These are phyloP conservation scores for Ilex paraguariensis DNA, from an alignment of 305 asterid species.

Conservation along the genomic window DNA sequence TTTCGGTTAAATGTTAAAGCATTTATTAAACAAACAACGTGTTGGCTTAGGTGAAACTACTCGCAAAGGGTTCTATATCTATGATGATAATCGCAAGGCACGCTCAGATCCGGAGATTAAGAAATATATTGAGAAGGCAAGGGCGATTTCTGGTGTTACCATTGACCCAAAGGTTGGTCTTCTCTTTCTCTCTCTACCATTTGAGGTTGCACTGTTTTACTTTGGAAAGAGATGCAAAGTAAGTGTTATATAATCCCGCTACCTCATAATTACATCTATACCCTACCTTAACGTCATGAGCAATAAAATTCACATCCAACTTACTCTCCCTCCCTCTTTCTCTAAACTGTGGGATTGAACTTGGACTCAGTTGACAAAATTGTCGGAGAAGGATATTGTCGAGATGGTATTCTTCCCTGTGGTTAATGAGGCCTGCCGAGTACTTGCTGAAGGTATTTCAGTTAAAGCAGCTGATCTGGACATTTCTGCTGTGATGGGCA, in stretches of 20 bases:
- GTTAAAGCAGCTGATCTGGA: constrained; percentile 20
- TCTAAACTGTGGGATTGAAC: neutral
- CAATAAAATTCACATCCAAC: too few relatives aligned
- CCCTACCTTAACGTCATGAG: too few relatives aligned
- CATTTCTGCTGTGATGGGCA: constrained; percentile 19
- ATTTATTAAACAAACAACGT: constrained; percentile 7
- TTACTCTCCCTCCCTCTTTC: too few relatives aligned
- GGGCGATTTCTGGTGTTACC: constrained; percentile 71
- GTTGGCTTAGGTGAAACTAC: constrained; percentile 74
- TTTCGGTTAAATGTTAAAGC: neutral
- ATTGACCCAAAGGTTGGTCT: constrained; percentile 80
- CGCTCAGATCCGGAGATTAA: constrained; percentile 85
- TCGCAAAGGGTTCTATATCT: constrained; percentile 71
- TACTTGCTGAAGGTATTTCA: constrained; percentile 16
- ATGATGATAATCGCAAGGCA: constrained; percentile 85
- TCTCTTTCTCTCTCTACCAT: neutral
- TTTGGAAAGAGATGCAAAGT: too few relatives aligned
- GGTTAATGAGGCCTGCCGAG: constrained; percentile 20
- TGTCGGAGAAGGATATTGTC: constrained; percentile 15
- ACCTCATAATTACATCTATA: too few relatives aligned
- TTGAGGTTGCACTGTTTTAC: too few relatives aligned
- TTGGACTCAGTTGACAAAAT: neutral
- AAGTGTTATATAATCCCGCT: too few relatives aligned
- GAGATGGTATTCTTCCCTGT: constrained; percentile 25
- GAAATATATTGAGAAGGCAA: constrained; percentile 76